Percentiles rank a stretch among this genome's conserved stretches.
phyloP scores from a whole-genome alignment of 306 rosid genomes.

The Psophocarpus tetragonolobus region DNA sequence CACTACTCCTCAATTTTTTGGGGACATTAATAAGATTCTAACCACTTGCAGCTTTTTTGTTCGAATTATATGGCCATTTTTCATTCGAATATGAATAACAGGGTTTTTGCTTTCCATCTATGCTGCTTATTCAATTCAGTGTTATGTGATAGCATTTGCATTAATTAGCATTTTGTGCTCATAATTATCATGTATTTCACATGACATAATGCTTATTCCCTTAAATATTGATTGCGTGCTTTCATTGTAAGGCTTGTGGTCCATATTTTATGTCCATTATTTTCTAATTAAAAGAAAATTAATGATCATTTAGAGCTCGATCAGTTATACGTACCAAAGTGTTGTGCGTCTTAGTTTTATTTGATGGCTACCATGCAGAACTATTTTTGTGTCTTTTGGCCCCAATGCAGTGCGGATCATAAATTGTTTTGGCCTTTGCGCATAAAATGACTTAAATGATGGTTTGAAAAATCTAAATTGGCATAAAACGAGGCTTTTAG shows the following conservation, averaged over 20 bases:
- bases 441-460: background rate
- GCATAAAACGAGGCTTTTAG: background rate
- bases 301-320: background rate
- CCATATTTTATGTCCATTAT: constrained; percentile 38
- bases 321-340: background rate
- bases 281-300: constrained; percentile 10
- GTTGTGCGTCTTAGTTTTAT: background rate
- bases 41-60: constrained; percentile 29
- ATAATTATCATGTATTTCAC: constrained; percentile 24
- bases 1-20: constrained; percentile 18
- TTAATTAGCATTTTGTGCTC: constrained; percentile 33
- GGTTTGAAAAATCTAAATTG: background rate
- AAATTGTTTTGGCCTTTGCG: constrained; percentile 20
- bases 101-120: constrained; percentile 11
- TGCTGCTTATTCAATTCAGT: constrained; percentile 32
- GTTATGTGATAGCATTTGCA: constrained; percentile 20
- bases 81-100: constrained; percentile 6
- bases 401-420: background rate
- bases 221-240: constrained; percentile 33
- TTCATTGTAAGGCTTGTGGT: constrained; percentile 32
- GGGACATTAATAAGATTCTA: constrained; percentile 30
- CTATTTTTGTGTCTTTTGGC: constrained; percentile 2
- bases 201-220: constrained; percentile 30
- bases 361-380: constrained; percentile 28
- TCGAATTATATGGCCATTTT: constrained; percentile 23